Evolutionary conservation across 2,329 filamentous ascomycete species (phyloP).

Genomic region (Arthrinium puccinioides): DNA sequence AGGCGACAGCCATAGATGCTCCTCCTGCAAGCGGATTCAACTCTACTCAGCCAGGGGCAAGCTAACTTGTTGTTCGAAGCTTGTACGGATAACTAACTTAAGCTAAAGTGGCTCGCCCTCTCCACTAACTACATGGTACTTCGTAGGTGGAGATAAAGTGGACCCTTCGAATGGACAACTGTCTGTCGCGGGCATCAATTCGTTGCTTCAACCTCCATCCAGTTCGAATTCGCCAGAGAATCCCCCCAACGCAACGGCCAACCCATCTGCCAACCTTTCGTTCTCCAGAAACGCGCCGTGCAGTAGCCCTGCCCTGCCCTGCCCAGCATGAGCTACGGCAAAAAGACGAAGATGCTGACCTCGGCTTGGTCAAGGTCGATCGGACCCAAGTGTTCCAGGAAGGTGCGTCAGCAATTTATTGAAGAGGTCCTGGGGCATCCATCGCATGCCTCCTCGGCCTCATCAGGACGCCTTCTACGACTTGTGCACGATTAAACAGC

Average conservation of each 20-base stretch:
- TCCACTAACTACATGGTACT: too few relatives aligned
- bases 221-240: conserved; percentile 2
- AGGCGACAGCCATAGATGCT: too few relatives aligned
- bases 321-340: conserved; percentile 86
- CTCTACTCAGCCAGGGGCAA: too few relatives aligned
- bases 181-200: too few relatives aligned
- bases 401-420: conserved; percentile 51
- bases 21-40: too few relatives aligned
- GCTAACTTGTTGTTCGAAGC: too few relatives aligned
- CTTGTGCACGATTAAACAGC: too few relatives aligned
- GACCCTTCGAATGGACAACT: conserved; percentile 4
- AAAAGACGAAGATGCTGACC: conserved; percentile 98
- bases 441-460: conserved; percentile 13
- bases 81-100: too few relatives aligned
- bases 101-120: too few relatives aligned
- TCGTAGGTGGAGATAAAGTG: too few relatives aligned
- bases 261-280: conserved; percentile 15
- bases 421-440: conserved; percentile 4
- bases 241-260: conserved; percentile 1
- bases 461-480: too few relatives aligned
- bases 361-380: conserved; percentile 92
- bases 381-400: conserved; percentile 98
- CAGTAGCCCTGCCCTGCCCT: too few relatives aligned
- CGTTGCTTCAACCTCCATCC: not conserved
- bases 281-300: conserved; percentile 10